phyloP scores from a whole-genome alignment of 108 stramenopile genomes.

The Pseudonitzschia multiseries region DNA sequence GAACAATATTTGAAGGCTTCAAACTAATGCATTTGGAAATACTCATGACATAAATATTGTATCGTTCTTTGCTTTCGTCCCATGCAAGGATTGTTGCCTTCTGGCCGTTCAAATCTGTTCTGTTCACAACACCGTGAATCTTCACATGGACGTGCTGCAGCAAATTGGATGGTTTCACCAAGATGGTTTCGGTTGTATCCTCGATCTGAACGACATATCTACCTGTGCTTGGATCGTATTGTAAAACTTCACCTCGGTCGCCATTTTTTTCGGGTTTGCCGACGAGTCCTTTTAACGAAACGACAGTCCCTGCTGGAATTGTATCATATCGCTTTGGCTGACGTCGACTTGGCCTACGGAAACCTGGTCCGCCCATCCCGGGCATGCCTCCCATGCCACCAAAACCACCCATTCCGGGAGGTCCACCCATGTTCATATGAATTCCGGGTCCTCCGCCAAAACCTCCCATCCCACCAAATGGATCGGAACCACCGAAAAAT shows the following conservation, averaged over 20 bases:
- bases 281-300: slow-evolving; percentile 72
- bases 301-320: slow-evolving; percentile 79
- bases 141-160: slow-evolving; percentile 85
- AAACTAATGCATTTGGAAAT: slow-evolving; percentile 63
- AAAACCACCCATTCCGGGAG: slow-evolving; percentile 33
- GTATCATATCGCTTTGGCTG: slow-evolving; percentile 66
- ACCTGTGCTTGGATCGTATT: slow-evolving; percentile 60
- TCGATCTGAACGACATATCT: slow-evolving; percentile 76
- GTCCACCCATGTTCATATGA: slow-evolving; percentile 40
- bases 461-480: slow-evolving; percentile 76
- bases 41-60: slow-evolving; percentile 76
- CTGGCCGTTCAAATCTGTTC: slow-evolving; percentile 76
- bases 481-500: slow-evolving; percentile 83
- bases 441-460: slow-evolving; percentile 40
- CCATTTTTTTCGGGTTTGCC: slow-evolving; percentile 77
- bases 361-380: slow-evolving; percentile 34
- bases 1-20: slow-evolving; percentile 75
- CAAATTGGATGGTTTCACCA: slow-evolving; percentile 78
- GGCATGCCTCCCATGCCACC: slow-evolving; percentile 49
- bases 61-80: slow-evolving; percentile 71
- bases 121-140: slow-evolving; percentile 73
- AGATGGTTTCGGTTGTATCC: slow-evolving; percentile 78
- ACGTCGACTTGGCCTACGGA: slow-evolving; percentile 20
- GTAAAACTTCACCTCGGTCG: slow-evolving; percentile 73
- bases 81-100: slow-evolving; percentile 81